Conservation (phyloP, 768 basidiomycete species). For the Termitomyces heimii region DNA sequence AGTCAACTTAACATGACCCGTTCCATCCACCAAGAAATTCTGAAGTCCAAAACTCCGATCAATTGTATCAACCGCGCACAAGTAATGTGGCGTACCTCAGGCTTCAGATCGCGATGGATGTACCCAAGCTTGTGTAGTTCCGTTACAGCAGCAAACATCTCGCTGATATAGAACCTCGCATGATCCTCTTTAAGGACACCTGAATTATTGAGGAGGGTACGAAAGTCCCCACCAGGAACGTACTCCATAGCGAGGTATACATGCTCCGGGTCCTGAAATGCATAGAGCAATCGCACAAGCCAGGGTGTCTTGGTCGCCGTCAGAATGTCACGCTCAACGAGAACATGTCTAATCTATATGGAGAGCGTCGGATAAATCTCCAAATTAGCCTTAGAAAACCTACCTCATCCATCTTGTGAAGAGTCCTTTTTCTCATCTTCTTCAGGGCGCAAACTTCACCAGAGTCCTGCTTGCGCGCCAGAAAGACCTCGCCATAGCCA, state of each 20-base stretch:
- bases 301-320: conserved; percentile 97
- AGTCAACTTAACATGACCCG: conserved; percentile 95
- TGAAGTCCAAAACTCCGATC: conserved; percentile 19
- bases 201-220: conserved; percentile 95
- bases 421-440: conserved; percentile 92
- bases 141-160: conserved; percentile 94
- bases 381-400: conserved; percentile 5
- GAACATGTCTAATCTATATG: conserved; percentile 88
- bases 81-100: conserved; percentile 59
- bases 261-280: conserved; percentile 88
- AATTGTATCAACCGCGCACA: background rate
- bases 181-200: conserved; percentile 97
- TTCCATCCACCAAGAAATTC: conserved; percentile 96
- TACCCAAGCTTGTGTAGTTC: conserved; percentile 97
- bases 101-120: conserved; percentile 96
- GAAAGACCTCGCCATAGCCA: conserved; percentile 96
- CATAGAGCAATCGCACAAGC: conserved; percentile 92
- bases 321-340: conserved; percentile 96
- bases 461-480: conserved; percentile 92
- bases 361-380: background rate
- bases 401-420: conserved; percentile 99
- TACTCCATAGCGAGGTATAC: conserved; percentile 99
- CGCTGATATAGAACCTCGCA: conserved; percentile 93
- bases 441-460: conserved; percentile 96
- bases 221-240: conserved; percentile 97